phyloP scores from a whole-genome alignment of 2,329 filamentous ascomycete genomes.

The Mycosphaerelloides madeirae region DNA sequence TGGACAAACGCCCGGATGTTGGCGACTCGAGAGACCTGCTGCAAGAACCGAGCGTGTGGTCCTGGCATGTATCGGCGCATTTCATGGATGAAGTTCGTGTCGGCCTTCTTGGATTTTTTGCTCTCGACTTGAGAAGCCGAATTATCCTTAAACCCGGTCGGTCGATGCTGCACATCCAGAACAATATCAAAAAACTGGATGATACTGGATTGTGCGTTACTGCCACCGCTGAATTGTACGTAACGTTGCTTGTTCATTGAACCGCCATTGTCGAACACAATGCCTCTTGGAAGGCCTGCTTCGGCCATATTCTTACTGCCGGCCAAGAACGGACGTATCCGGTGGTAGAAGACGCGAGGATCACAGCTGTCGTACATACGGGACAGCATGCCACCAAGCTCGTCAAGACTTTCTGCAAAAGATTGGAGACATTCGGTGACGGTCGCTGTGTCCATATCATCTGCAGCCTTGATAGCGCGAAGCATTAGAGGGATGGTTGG shows the following conservation, averaged over 20 bases:
- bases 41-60: constrained; percentile 80
- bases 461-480: constrained; percentile 74
- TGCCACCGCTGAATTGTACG: constrained; percentile 85
- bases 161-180: constrained; percentile 82
- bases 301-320: constrained; percentile 98
- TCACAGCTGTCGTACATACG: constrained; percentile 96
- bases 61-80: constrained; percentile 98
- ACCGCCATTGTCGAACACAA: constrained; percentile 73
- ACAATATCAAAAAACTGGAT: constrained; percentile 97
- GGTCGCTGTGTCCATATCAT: constrained; percentile 61
- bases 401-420: constrained; percentile 84
- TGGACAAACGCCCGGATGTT: constrained; percentile 86
- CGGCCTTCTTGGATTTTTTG: constrained; percentile 39
- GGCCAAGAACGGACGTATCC: constrained; percentile 91
- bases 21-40: constrained; percentile 70
- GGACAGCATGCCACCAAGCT: constrained; percentile 71
- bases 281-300: constrained; percentile 79
- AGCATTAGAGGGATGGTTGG: constrained; percentile 87
- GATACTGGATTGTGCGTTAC: constrained; percentile 92
- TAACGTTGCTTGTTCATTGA: constrained; percentile 54
- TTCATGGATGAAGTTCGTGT: constrained; percentile 84
- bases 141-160: constrained; percentile 67
- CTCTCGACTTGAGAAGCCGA: constrained; percentile 38
- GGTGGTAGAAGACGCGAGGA: constrained; percentile 89
- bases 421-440: constrained; percentile 72